Base-by-base conservation (phyloP, 1,139 yeast species). In the Hansenula sp. region DNA sequence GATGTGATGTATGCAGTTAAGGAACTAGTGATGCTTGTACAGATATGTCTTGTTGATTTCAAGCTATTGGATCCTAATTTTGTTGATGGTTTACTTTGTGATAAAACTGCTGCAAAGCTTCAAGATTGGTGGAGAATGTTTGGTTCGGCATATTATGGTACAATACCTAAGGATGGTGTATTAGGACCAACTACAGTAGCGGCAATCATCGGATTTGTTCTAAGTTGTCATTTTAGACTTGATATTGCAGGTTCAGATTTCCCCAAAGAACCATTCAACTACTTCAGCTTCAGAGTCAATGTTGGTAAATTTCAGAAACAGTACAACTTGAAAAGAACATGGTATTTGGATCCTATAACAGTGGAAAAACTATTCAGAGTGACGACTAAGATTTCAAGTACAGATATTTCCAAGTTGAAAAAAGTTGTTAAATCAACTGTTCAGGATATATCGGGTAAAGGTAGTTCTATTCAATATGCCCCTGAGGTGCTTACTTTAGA, bases 231-330 rank as follows among this genome's bases (percentile, higher is more conserved):
- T 45, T 69, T 82, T 41, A 73, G 95, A 43, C 60, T 90, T 32
- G 73, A 83, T 32, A 66, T 79, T n/a, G 82, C 87, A 2, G 84
- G 84, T 25, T 79, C 88, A 47, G 86, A 81, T 47, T 80, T 83
- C 3, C 90, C 96, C 0, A 89, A 88, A 56, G 97, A 90, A 57
- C 90, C 95, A 0, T 81, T 83, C 59, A 95, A 87, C 52, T 80
- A 80, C 43, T 83, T 80, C 42, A 73, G 73, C 44, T 79, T 80
- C 50, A 68, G 77, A 71, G 51, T 80, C 46, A 70, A 79, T 39
- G 61, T 80, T 38, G 82, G 84, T 3, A 77, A 75, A 47, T 85
- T 84, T 56, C 94, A 86, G 56, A 83, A 78, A 58, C 85, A 82
- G 47, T 73, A 73, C 51, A 76, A 77, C 50, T 57, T 85, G 20